Evolutionary conservation across 1,284 basidiomycete genomes (phyloP).

Genomic region (Phellopilus nigrolimitatus): DNA sequence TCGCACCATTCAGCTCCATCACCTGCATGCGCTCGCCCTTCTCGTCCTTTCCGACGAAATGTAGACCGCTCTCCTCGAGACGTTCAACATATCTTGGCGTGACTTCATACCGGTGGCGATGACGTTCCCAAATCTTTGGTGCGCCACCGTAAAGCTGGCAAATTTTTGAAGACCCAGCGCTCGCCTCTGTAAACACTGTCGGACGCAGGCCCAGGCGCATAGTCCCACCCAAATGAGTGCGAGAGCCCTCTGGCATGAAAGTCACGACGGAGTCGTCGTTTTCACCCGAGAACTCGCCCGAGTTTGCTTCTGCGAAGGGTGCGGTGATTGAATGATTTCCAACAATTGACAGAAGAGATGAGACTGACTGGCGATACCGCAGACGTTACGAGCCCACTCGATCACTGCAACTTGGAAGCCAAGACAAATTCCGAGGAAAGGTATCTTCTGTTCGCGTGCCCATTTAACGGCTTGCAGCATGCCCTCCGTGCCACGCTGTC

Average conservation of each 20-base stretch:
- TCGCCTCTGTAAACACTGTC: conserved; percentile 73
- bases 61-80: conserved; percentile 69
- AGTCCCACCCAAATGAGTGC: conserved; percentile 97
- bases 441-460: conserved; percentile 92
- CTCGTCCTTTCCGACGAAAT: conserved; percentile 93
- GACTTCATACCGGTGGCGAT: conserved; percentile 96
- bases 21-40: conserved; percentile 98
- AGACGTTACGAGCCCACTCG: conserved; percentile 90
- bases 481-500: conserved; percentile 89
- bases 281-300: conserved; percentile 71
- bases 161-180: conserved; percentile 60
- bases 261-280: conserved; percentile 76
- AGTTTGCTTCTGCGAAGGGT: conserved; percentile 69
- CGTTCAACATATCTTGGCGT: conserved; percentile 84
- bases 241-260: conserved; percentile 99
- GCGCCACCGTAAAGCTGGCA: conserved; percentile 85
- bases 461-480: conserved; percentile 98
- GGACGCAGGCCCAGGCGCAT: conserved; percentile 96
- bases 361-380: conserved; percentile 61
- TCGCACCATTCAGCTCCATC: conserved; percentile 78
- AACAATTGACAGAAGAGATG: neutral
- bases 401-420: conserved; percentile 98
- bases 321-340: neutral
- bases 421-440: conserved; percentile 95
- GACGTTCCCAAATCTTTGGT: conserved; percentile 91